Evolutionary conservation across 192 early-diverging fungal species (phyloP).

Genomic region (Coemansia sp.): DNA sequence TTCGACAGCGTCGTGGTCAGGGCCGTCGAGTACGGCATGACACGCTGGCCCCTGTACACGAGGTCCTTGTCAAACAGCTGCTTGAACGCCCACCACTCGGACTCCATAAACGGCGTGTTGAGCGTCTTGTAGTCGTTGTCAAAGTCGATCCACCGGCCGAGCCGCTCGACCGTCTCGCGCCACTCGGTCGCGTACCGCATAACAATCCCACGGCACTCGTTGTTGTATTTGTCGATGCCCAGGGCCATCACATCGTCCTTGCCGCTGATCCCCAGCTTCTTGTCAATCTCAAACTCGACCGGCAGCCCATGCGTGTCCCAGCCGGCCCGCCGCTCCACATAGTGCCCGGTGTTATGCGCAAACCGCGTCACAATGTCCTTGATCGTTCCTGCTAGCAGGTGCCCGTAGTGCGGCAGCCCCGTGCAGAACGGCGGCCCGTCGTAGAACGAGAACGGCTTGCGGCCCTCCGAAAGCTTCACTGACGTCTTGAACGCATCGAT

Average conservation of each 20-base stretch:
- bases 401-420: conserved; percentile 96
- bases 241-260: conserved; percentile 84
- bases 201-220: conserved; percentile 92
- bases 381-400: conserved; percentile 97
- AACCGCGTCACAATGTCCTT: conserved; percentile 99
- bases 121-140: conserved; percentile 99
- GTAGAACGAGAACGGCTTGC: conserved; percentile 87
- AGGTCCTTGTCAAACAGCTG: conserved; percentile 90
- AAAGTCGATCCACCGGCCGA: conserved; percentile 99
- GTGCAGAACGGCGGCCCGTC: conserved; percentile 99
- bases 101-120: conserved; percentile 95
- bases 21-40: conserved; percentile 96
- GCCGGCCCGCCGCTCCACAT: conserved; percentile 95
- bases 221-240: conserved; percentile 97
- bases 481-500: conserved; percentile 95
- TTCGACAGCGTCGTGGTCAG: conserved; percentile 91
- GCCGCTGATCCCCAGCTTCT: conserved; percentile 65
- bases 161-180: conserved; percentile 88
- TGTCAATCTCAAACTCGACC: conserved; percentile 96
- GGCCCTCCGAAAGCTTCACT: conserved; percentile 83
- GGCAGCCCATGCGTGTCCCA: conserved; percentile 82
- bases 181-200: conserved; percentile 93
- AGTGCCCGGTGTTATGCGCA: conserved; percentile 90
- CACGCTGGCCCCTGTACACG: conserved; percentile 88
- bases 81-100: conserved; percentile 99